These are phyloP conservation scores for Phyllostachys edulis DNA, from an alignment of 176 grass and related monocot species.

Conservation along the genomic window DNA sequence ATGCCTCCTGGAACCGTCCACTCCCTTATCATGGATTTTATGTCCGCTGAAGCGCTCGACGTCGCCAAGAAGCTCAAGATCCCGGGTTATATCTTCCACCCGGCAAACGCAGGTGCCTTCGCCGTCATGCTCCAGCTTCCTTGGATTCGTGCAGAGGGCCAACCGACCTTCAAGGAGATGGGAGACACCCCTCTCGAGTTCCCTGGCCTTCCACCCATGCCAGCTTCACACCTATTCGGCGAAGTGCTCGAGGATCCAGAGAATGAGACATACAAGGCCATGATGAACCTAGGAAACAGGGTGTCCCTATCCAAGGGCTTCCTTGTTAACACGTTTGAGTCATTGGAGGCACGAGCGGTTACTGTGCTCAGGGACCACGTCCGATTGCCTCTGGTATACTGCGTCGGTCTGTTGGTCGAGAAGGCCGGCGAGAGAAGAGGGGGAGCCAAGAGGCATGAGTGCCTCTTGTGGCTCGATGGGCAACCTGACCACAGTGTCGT, in stretches of 20 bases:
- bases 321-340: conserved; percentile 44
- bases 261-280: neutral
- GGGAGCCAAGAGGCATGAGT: neutral
- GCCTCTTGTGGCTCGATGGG: neutral
- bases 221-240: conserved; percentile 17
- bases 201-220: conserved; percentile 37
- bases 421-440: neutral
- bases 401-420: conserved; percentile 21
- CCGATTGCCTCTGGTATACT: conserved; percentile 33
- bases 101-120: conserved; percentile 32
- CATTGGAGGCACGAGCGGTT: conserved; percentile 32
- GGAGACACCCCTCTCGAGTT: conserved; percentile 32
- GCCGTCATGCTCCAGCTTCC: conserved; percentile 23
- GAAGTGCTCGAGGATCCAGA: conserved; percentile 4
- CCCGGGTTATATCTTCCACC: conserved; percentile 30
- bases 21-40: conserved; percentile 36
- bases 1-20: neutral
- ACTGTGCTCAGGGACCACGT: conserved; percentile 16
- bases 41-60: conserved; percentile 21
- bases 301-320: neutral
- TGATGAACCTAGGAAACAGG: neutral
- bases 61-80: conserved; percentile 38
- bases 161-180: conserved; percentile 11
- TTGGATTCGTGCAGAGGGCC: neutral
- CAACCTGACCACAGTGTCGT: too few relatives aligned